These are phyloP conservation scores for Hemisphaericaspora nanyangensis DNA, from an alignment of 805 yeast genomes.

Conservation along the genomic window DNA sequence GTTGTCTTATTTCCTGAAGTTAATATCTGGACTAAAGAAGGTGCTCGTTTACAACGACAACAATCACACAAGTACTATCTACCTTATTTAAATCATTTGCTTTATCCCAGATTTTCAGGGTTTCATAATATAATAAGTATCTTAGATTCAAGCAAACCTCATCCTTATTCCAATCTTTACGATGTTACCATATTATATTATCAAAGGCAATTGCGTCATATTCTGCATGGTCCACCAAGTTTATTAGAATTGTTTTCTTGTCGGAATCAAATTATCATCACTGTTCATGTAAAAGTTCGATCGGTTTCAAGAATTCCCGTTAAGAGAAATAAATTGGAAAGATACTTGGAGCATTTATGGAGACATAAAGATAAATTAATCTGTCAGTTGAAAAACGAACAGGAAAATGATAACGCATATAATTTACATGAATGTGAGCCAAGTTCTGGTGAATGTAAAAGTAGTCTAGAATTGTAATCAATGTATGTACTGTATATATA, in stretches of 20 bases:
- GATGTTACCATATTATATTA: constrained; percentile 53
- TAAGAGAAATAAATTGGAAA: constrained; percentile 56
- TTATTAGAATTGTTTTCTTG: constrained; percentile 25
- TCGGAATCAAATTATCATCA: constrained; percentile 29
- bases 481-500: neutral
- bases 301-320: constrained; percentile 45
- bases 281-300: constrained; percentile 47
- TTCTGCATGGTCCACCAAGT: constrained; percentile 20
- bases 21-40: constrained; percentile 55
- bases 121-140: constrained; percentile 48
- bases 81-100: constrained; percentile 55
- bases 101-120: constrained; percentile 75
- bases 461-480: constrained; percentile 8
- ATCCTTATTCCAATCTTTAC: constrained; percentile 44
- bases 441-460: neutral
- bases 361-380: constrained; percentile 53
- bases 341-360: constrained; percentile 79
- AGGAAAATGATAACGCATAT: neutral
- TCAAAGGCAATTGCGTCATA: constrained; percentile 1
- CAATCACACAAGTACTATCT: constrained; percentile 55
- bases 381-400: constrained; percentile 18
- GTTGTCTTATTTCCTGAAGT: constrained; percentile 83
- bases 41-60: constrained; percentile 46
- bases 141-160: constrained; percentile 26
- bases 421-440: neutral